Evolutionary conservation across 2,329 filamentous ascomycete genomes (phyloP), one percentile per base, ranked within the genome.

Genomic region (Blastomyces parvus): DNA sequence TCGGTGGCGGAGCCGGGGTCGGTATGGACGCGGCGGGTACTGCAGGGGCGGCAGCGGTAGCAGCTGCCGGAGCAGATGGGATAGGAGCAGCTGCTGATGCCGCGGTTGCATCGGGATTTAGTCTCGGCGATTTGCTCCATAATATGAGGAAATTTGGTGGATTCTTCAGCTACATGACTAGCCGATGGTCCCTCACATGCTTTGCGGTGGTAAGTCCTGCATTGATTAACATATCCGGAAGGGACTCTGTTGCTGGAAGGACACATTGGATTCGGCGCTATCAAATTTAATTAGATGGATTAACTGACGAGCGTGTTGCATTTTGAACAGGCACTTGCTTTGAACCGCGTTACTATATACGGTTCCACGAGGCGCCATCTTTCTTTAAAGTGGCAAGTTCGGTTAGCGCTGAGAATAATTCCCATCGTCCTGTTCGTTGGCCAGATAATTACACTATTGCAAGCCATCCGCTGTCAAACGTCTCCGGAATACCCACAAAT

Each of bases 281-380:
- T 61, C 30, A 2, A 2, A 36, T 55, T 13, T 38, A 22, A 13
- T 38, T n/a, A 22, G 19, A 19, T 22, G 2, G n/a, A 56, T 38
- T 56, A 8, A 56, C 53, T 56, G 19, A 56, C 53, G 46, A 22
- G 42, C 50, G 50, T 59, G 57, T 53, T 66, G 62, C 42, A 19
- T 67, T 65, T 67, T 65, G 25, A 62, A 52, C 65, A 87, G 84
- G 91, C 91, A 27, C 84, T 97, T 64, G 79, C 97, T 64, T 81
- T 97, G 30, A 97, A 97, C 73, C 86, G 94, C 63, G 95, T 94
- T 7, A 88, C 92, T 64, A 94, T 97, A 69, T 97, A 96, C 75
- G 93, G 91, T 52, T 93, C 92, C 0, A 93, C 91, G 17, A 83
- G 94, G 66, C 84, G 92, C 61, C 86, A 89, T 61, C 80, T 97